Evolutionary conservation across 2,329 filamentous ascomycete species (phyloP).

Genomic region (Ceratocystis colombiana): DNA sequence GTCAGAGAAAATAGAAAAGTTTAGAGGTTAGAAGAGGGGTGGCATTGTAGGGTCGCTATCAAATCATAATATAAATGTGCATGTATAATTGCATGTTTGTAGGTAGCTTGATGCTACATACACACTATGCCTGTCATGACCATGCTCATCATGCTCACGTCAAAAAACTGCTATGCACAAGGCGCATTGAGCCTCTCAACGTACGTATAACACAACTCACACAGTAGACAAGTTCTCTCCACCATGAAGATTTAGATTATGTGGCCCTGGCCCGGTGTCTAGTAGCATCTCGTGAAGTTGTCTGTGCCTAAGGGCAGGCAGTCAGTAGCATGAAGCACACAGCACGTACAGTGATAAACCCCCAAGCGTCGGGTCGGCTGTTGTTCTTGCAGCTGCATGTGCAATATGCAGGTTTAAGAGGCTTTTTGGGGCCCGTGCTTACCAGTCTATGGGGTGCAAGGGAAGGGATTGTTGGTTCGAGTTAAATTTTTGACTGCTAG

Average conservation of each 20-base stretch:
- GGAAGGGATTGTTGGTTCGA: not conserved
- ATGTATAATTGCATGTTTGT: not conserved
- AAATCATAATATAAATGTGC: not conserved
- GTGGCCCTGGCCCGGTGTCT: not conserved
- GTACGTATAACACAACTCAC: not conserved
- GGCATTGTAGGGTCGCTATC: not conserved
- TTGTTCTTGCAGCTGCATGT: constrained; percentile 8
- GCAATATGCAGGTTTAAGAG: constrained; percentile 13
- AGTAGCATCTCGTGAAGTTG: not conserved
- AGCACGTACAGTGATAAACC: not conserved
- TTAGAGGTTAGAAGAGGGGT: not conserved
- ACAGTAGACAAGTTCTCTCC: not conserved
- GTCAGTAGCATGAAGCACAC: no score
- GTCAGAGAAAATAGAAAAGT: not conserved
- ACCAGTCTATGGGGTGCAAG: not conserved
- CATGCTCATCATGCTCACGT: constrained; percentile 10
- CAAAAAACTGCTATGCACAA: constrained; percentile 10
- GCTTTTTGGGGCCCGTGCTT: constrained; percentile 7
- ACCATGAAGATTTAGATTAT: not conserved
- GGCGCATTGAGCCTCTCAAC: constrained; percentile 1
- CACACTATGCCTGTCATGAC: not conserved
- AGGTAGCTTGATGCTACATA: not conserved
- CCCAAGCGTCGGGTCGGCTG: constrained; percentile 15
- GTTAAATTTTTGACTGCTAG: not conserved
- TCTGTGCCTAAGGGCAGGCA: constrained; percentile 4